Evolutionary conservation across 805 yeast genomes (phyloP), one percentile per base, ranked within the genome.

Genomic region (Starmerella floris): DNA sequence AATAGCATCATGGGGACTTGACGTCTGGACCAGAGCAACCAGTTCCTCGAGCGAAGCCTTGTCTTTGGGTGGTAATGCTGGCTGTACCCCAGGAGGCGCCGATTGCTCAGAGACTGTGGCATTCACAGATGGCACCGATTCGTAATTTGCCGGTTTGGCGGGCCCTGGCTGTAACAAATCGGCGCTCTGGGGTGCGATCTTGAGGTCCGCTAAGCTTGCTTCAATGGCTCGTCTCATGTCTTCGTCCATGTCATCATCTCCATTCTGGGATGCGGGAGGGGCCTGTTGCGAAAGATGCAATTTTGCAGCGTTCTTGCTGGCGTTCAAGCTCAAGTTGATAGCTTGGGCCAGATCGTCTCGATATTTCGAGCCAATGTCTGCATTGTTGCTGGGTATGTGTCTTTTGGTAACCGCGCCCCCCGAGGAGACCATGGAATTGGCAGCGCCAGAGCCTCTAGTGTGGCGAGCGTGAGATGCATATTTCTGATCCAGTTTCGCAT

Each of bases 221-320:
- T 81, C 94, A 44, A 91, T 88, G 0, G 97, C 98, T 1, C 91
- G 94, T 58, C 77, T 82, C 76, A 88, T 73, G 30, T 84, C 95
- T 30, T 79, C 88, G 55, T 85, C 94, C 16, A 79, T 82, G 15
- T 60, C 64, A 2, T 42, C 48, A 17, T 32, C 41, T n/a, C 22
- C 43, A 9, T 3, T 20, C 19, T 27, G 28, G 4, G 11, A 3
- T 34, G 39, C 16, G 28, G 22, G 23, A 30, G 26, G 4, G 51
- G 38, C 5, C 17, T 26, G 20, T 21, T 53, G 57, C 1, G 63
- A 58, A 3, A 37, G 20, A 1, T 41, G 38, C 17, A 8, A n/a
- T n/a, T 10, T 30, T 30, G 13, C 17, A 15, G 43, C 34, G 4
- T 30, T 10, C 23, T 56, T 52, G 1, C 65, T 45, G 35, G 83